Evolutionary conservation across 768 basidiomycete genomes (phyloP).

Genomic region (Tremella yokohamensis): DNA sequence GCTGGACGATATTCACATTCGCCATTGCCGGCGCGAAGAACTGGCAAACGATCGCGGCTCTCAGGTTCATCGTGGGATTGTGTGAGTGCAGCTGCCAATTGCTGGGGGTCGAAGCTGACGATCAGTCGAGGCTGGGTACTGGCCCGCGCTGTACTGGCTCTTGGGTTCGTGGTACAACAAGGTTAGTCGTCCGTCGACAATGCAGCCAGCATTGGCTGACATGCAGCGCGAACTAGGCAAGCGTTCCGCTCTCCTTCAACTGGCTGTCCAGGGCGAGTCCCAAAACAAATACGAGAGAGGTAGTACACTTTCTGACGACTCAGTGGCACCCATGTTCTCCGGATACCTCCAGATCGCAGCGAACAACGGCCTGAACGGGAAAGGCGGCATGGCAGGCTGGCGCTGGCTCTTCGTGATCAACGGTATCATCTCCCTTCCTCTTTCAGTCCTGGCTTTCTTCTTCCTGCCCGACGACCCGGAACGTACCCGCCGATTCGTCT

Average conservation of each 20-base stretch:
- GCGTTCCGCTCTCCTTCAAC: slow-evolving; percentile 37
- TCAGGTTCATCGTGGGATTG: slow-evolving; percentile 43
- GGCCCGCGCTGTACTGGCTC: slow-evolving; percentile 43
- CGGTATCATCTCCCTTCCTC: slow-evolving; percentile 8
- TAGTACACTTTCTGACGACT: too few species aligned
- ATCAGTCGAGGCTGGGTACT: slow-evolving; percentile 31
- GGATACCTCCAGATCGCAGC: slow-evolving; percentile 40
- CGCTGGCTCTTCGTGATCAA: slow-evolving; percentile 18
- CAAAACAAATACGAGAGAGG: too few species aligned
- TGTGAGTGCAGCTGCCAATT: slow-evolving; percentile 20
- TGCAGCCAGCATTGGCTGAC: neutral
- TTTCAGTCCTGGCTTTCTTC: slow-evolving; percentile 11
- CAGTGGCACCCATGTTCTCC: slow-evolving; percentile 31
- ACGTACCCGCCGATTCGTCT: slow-evolving; percentile 19
- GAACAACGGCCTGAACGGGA: slow-evolving; percentile 34
- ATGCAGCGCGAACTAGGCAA: slow-evolving; percentile 42
- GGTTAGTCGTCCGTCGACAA: too few species aligned
- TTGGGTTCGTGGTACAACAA: slow-evolving; percentile 40
- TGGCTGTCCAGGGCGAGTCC: slow-evolving; percentile 16
- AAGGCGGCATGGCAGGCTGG: slow-evolving; percentile 19
- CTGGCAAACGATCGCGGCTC: slow-evolving; percentile 28
- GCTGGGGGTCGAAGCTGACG: too few species aligned
- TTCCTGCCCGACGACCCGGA: slow-evolving; percentile 31
- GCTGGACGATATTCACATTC: slow-evolving; percentile 41
- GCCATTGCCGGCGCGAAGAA: slow-evolving; percentile 34